Conservation (phyloP, 225 moss, liverwort and hornwort genomes). For the Straminergon stramineum region DNA sequence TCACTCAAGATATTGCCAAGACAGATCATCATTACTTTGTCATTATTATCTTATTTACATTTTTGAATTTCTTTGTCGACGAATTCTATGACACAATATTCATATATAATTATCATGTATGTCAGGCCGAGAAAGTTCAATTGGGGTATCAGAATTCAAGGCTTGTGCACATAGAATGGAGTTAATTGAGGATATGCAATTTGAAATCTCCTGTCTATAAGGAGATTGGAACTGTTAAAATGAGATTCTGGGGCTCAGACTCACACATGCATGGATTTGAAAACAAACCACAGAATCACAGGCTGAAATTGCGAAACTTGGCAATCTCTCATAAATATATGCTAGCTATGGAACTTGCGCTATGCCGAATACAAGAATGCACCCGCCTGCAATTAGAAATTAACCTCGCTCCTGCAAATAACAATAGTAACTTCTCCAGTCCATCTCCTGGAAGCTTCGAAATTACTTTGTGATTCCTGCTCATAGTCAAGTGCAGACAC, state of each 20-base stretch:
- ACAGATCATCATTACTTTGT: neutral
- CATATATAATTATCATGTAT: no score
- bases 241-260: neutral
- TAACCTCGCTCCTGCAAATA: neutral
- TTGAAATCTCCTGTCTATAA: neutral
- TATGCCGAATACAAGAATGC: neutral
- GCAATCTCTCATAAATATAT: no score
- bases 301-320: neutral
- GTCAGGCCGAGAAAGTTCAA: neutral
- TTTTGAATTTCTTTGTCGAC: neutral
- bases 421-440: neutral
- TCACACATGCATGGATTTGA: no score
- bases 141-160: neutral
- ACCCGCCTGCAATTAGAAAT: neutral
- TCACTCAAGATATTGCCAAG: neutral
- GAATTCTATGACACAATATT: neutral
- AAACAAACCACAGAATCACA: neutral
- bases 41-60: neutral
- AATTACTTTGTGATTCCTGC: no score
- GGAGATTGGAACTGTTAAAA: neutral
- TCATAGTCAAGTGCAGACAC: no score
- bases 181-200: no score
- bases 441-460: neutral
- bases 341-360: neutral
- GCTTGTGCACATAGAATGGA: neutral